Conservation (phyloP, 768 basidiomycete genomes). For the Crepidotus variabilis region DNA sequence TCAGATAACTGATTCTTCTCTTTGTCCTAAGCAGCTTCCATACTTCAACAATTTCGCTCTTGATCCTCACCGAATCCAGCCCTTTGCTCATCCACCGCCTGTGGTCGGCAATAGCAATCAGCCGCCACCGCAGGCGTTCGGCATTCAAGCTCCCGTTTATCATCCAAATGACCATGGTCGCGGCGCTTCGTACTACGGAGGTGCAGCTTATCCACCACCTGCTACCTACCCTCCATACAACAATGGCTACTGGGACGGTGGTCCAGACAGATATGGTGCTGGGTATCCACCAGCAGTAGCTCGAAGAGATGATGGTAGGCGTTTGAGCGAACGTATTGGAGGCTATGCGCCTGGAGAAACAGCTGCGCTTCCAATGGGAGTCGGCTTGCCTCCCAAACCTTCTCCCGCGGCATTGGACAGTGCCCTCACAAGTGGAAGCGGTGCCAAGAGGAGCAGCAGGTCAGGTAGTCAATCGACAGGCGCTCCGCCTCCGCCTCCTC, state of each 20-base stretch:
- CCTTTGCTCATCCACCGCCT: constrained; percentile 68
- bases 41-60: constrained; percentile 96
- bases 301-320: constrained; percentile 60
- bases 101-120: constrained; percentile 64
- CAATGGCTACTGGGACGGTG: constrained; percentile 41
- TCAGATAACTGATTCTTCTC: constrained; percentile 7
- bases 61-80: constrained; percentile 90
- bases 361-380: constrained; percentile 53
- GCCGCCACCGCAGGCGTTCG: constrained; percentile 83
- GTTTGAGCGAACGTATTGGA: constrained; percentile 78
- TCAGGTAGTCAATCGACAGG: constrained; percentile 36
- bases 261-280: constrained; percentile 33
- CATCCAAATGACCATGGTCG: constrained; percentile 34
- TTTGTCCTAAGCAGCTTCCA: constrained; percentile 49
- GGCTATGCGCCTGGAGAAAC: constrained; percentile 55
- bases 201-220: constrained; percentile 25
- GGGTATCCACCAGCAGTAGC: constrained; percentile 34
- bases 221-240: constrained; percentile 38
- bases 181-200: constrained; percentile 29
- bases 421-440: constrained; percentile 49
- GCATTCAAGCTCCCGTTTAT: constrained; percentile 60
- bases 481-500: constrained; percentile 74
- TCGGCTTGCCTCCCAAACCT: constrained; percentile 81
- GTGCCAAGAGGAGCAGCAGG: constrained; percentile 32
- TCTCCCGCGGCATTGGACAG: constrained; percentile 48